A percentile compares a stretch with the other conserved stretches of the same genome.
These are phyloP conservation scores for Larix sibirica DNA, from an alignment of 83 land plant species.

Conservation along the genomic window DNA sequence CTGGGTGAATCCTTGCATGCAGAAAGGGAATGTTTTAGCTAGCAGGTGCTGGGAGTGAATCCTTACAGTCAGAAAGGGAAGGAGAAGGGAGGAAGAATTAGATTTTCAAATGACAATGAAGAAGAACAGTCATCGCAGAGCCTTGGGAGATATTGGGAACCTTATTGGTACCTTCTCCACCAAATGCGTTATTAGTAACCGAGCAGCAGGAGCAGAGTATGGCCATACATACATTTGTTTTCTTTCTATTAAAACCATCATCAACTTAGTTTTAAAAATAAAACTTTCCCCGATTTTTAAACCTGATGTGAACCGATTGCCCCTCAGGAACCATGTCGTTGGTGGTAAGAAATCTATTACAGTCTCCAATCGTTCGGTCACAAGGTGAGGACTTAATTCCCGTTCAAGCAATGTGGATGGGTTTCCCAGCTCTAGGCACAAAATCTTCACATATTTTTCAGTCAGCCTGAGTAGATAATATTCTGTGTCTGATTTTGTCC, in stretches of 20 bases:
- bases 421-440: not conserved
- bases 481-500: too few species aligned
- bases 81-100: too few species aligned
- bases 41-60: too few species aligned
- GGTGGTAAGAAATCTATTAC: not conserved
- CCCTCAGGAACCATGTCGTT: not conserved
- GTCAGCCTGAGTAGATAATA: not conserved
- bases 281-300: too few species aligned
- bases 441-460: not conserved
- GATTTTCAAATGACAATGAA: too few species aligned
- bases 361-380: not conserved
- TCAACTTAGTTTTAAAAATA: too few species aligned
- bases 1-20: too few species aligned
- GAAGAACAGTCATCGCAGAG: not conserved
- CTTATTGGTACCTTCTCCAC: not conserved
- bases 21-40: too few species aligned
- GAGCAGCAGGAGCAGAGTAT: not conserved
- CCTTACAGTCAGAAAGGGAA: too few species aligned
- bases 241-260: too few species aligned
- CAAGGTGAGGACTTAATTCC: not conserved
- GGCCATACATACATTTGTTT: too few species aligned
- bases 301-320: too few species aligned
- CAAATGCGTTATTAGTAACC: not conserved
- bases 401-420: not conserved
- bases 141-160: conserved; percentile 15